These are phyloP conservation scores for Diaporthe sp. DNA, from an alignment of 2,329 filamentous ascomycete genomes.

Conservation along the genomic window DNA sequence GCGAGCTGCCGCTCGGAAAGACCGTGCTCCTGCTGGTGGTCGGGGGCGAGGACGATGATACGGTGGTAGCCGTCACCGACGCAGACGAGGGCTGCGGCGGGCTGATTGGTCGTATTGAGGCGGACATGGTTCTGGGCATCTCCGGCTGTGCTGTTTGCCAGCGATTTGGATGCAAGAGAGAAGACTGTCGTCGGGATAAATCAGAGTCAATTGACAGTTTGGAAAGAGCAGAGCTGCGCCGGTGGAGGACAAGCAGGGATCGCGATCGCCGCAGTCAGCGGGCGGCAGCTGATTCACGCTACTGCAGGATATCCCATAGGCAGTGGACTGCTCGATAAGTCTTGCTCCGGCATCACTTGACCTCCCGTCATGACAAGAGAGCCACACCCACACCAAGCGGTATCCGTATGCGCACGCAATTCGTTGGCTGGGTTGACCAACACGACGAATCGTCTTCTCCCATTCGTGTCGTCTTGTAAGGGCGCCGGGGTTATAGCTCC, in stretches of 20 bases:
- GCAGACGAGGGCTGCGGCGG: conserved; percentile 41
- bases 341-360: conserved; percentile 11
- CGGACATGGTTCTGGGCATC: conserved; percentile 38
- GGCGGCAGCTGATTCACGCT: conserved; percentile 32
- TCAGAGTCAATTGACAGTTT: neutral
- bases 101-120: conserved; percentile 35
- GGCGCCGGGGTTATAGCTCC: neutral
- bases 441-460: neutral
- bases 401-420: neutral
- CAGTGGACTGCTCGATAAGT: neutral
- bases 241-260: conserved; percentile 26
- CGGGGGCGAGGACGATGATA: conserved; percentile 37
- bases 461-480: neutral
- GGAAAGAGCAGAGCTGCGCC: neutral
- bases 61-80: conserved; percentile 42
- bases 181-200: neutral
- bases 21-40: conserved; percentile 40
- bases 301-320: conserved; percentile 14
- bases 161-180: neutral
- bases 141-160: neutral
- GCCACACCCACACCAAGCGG: neutral
- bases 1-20: conserved; percentile 34
- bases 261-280: neutral
- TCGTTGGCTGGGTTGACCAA: conserved; percentile 1
- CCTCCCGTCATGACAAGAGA: neutral